Evolutionary conservation across 306 rosid genomes (phyloP).

Genomic region (cucumber (Cucumis sativus)): DNA sequence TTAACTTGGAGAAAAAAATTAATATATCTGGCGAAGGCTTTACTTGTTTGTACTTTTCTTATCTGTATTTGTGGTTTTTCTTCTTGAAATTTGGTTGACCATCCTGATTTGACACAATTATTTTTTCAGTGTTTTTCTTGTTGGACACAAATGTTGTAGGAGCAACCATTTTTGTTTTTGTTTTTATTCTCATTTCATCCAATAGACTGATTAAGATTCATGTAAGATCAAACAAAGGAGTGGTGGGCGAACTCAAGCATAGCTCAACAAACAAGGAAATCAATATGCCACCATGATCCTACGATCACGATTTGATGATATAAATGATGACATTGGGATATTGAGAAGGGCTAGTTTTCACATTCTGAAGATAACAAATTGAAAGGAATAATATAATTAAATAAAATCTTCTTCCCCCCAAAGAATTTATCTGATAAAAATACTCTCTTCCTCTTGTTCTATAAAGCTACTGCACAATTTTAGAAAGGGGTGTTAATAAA

Average conservation of each 20-base stretch:
- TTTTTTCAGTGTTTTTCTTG: too few relatives aligned
- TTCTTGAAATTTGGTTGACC: not conserved
- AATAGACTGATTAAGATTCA: not conserved
- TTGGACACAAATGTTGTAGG: not conserved
- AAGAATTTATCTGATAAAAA: conserved; percentile 5
- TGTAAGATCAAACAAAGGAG: not conserved
- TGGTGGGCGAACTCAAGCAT: too few relatives aligned
- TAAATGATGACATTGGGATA: not conserved
- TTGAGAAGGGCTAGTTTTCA: not conserved
- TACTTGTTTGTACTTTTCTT: not conserved
- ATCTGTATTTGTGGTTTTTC: not conserved
- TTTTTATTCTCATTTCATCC: not conserved
- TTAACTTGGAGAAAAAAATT: not conserved
- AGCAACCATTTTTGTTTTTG: not conserved
- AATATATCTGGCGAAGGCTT: not conserved
- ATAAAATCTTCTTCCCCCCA: conserved; percentile 8
- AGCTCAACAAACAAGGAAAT: too few relatives aligned
- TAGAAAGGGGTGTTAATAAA: conserved; percentile 3
- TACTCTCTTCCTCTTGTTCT: conserved; percentile 3
- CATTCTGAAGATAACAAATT: not conserved
- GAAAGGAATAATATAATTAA: not conserved
- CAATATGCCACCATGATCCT: too few relatives aligned
- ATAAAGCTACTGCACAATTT: conserved; percentile 8
- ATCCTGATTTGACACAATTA: not conserved
- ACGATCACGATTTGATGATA: too few relatives aligned